Evolutionary conservation across 1,284 basidiomycete species (phyloP).

Genomic region (Papiliotrema flavescens): DNA sequence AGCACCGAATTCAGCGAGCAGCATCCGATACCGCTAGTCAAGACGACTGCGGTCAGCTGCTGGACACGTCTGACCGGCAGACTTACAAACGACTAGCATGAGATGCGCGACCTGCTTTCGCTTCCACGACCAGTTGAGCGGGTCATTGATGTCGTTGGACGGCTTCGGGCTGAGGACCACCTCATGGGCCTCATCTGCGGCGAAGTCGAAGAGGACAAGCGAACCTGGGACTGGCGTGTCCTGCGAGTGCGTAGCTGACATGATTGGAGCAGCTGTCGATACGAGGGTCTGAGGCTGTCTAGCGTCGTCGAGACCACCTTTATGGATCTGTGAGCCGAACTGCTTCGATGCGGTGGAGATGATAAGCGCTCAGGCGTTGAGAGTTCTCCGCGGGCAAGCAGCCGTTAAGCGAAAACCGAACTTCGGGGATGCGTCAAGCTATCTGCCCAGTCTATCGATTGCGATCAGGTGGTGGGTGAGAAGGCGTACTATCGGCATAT

Average conservation of each 20-base stretch:
- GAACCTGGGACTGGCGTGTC: slow-evolving; percentile 20
- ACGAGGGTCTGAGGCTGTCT: no score
- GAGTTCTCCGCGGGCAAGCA: no score
- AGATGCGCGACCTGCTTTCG: slow-evolving; percentile 16
- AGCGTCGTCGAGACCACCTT: no score
- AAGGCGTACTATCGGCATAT: no score
- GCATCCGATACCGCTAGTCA: slow-evolving; percentile 10
- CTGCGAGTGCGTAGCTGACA: background rate
- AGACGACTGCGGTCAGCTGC: slow-evolving; percentile 5
- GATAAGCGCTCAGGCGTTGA: no score
- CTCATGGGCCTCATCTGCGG: background rate
- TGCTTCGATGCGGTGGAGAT: no score
- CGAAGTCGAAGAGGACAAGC: slow-evolving; percentile 14
- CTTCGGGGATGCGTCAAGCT: no score
- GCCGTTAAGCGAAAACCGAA: no score
- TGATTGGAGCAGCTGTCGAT: background rate
- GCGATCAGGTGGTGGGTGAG: no score
- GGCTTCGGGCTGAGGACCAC: slow-evolving; percentile 20
- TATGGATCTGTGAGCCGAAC: no score
- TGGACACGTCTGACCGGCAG: background rate
- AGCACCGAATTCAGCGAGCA: slow-evolving; percentile 23
- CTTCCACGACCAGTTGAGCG: slow-evolving; percentile 17
- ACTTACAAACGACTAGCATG: slow-evolving; percentile 19
- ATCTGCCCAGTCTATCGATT: no score
- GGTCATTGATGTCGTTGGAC: slow-evolving; percentile 21